Evolutionary conservation across 805 yeast genomes (phyloP), one percentile per base, ranked within the genome.

Genomic region (Zygosaccharomyces bisporus): DNA sequence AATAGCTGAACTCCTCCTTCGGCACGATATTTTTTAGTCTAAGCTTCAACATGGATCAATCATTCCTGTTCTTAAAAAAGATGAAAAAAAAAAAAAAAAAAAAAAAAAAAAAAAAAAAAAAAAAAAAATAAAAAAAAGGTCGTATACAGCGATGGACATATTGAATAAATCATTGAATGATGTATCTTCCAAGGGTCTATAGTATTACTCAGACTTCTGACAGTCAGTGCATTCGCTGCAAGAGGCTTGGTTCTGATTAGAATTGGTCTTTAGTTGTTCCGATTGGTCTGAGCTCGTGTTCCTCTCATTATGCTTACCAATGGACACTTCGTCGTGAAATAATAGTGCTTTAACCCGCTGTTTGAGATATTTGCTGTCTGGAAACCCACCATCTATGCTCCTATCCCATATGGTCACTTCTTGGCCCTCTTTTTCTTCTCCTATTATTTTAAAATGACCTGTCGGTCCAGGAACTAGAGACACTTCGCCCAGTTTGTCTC

Each of bases 361-460:
- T 63, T 89, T 88, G 51, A 89, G 66, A 12, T 79, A 74, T 59
- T 88, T 89, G 13, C 91, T 79, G 60, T 89, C 96, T 0, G 96
- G 96, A 61, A 88, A 88, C 25, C 96, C 95, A 27, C 79, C 86
- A 41, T 77, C 67, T 10, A 49, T 51, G 13, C 65, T 70, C n/a
- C 89, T 67, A 52, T 82, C 86, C 87, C 87, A 82, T 4, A 82
- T 48, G 9, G 60, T 46, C 1, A 65, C 63, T 33, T 64, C 56
- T 0, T 58, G 55, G 4, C 45, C 59, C 2, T 58, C 69, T 2
- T 57, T 64, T 49, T 73, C 71, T 24, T 52, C 49, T 5, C 55
- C 73, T 14, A 70, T 67, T 13, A 90, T 76, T 44, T 73, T 70
- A 58, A 88, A 88, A 4, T 79, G 77, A 8, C 80, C 95, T 31